Evolutionary conservation across 768 basidiomycete genomes (phyloP).

Genomic region (Mycena latifolia): DNA sequence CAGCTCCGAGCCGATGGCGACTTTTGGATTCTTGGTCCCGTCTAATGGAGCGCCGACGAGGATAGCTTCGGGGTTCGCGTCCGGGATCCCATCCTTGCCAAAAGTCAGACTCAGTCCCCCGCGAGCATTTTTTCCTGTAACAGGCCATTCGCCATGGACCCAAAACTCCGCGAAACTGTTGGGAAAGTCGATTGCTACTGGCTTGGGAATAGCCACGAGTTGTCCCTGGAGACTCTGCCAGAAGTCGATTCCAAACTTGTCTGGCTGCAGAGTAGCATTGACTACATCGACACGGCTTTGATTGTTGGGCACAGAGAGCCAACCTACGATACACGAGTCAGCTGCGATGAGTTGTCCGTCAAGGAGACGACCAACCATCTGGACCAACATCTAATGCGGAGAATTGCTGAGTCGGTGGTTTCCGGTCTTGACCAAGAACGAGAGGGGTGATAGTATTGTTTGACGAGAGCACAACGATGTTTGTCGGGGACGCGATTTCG

Average conservation of each 20-base stretch:
- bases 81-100: slow-evolving; percentile 61
- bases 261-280: slow-evolving; percentile 63
- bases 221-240: slow-evolving; percentile 74
- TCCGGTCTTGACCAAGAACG: slow-evolving; percentile 64
- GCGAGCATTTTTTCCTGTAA: slow-evolving; percentile 65
- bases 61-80: slow-evolving; percentile 69
- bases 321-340: slow-evolving; percentile 39
- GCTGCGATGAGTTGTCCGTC: not conserved
- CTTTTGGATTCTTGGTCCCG: slow-evolving; percentile 61
- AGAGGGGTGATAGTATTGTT: slow-evolving; percentile 61
- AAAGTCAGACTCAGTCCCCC: slow-evolving; percentile 67
- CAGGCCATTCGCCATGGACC: slow-evolving; percentile 69
- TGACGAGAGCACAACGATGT: slow-evolving; percentile 57
- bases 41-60: slow-evolving; percentile 69
- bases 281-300: slow-evolving; percentile 56
- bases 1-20: slow-evolving; percentile 59
- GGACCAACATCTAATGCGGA: slow-evolving; percentile 63
- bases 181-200: slow-evolving; percentile 61
- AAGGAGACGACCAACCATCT: slow-evolving; percentile 47
- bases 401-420: slow-evolving; percentile 62
- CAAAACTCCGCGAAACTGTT: slow-evolving; percentile 69
- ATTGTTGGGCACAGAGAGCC: slow-evolving; percentile 69
- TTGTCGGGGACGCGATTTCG: slow-evolving; percentile 59
- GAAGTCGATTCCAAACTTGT: slow-evolving; percentile 69
- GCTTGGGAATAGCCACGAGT: slow-evolving; percentile 64